These are phyloP conservation scores for Leersia perrieri DNA, from an alignment of 176 grass and related monocot species.

Conservation along the genomic window DNA sequence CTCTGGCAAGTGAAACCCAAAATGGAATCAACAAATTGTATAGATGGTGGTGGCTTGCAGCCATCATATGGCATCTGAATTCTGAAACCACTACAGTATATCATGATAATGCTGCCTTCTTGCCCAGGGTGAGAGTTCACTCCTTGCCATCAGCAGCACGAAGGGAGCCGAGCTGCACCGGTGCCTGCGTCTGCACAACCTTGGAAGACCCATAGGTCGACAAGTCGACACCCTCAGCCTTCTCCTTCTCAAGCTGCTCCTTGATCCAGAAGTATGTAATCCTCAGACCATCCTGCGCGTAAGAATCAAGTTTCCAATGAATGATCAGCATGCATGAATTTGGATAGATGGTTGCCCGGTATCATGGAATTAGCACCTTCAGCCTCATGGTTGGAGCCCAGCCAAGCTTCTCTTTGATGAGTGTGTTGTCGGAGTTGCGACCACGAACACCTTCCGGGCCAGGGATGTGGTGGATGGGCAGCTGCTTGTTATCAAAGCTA, in stretches of 20 bases:
- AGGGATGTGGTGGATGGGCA: constrained; percentile 59
- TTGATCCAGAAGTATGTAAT: constrained; percentile 97
- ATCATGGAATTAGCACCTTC: constrained; percentile 38
- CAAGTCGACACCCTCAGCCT: constrained; percentile 42
- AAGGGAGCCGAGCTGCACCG: constrained; percentile 84
- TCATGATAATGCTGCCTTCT: not conserved
- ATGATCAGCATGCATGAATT: not conserved
- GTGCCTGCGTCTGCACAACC: constrained; percentile 68
- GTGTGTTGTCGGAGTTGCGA: constrained; percentile 60
- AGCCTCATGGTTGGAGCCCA: constrained; percentile 70
- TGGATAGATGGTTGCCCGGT: not conserved
- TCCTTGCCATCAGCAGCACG: constrained; percentile 87
- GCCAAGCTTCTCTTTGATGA: constrained; percentile 67
- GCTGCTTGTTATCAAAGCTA: constrained; percentile 49
- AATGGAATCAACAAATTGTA: constrained; percentile 38
- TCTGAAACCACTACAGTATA: not conserved
- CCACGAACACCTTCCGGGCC: constrained; percentile 61
- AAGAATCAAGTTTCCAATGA: constrained; percentile 9
- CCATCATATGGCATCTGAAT: constrained; percentile 1
- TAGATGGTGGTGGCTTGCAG: not conserved
- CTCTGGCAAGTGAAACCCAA: not conserved
- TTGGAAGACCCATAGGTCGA: constrained; percentile 77
- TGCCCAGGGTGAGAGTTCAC: constrained; percentile 25
- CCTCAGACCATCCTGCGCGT: constrained; percentile 67
- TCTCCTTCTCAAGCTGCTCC: constrained; percentile 87